Percentiles rank a stretch among this genome's conserved stretches.
Evolutionary conservation across 2,329 filamentous ascomycete species (phyloP).

Genomic region (Fusarium metavorans): DNA sequence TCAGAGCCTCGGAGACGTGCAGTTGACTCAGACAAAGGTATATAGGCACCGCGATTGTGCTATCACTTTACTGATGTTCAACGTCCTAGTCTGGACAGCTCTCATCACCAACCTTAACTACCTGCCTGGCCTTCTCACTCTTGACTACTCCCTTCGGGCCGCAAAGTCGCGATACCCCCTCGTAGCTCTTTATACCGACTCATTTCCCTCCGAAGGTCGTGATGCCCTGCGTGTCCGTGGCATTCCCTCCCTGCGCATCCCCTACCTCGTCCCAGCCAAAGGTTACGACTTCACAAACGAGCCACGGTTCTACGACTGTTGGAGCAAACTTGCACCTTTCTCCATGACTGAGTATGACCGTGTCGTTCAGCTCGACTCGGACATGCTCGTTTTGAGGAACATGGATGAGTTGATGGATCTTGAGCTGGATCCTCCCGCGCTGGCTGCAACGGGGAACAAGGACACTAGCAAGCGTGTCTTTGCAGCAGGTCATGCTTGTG

Average conservation of each 20-base stretch:
- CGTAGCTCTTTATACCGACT: slow-evolving; percentile 84
- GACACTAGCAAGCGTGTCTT: slow-evolving; percentile 72
- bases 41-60: neutral
- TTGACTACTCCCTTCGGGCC: slow-evolving; percentile 80
- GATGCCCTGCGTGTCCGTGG: slow-evolving; percentile 75
- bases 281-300: slow-evolving; percentile 79
- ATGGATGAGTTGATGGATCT: slow-evolving; percentile 96
- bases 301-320: slow-evolving; percentile 89
- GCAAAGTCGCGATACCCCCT: slow-evolving; percentile 78
- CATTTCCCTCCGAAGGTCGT: slow-evolving; percentile 76
- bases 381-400: slow-evolving; percentile 86
- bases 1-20: slow-evolving; percentile 40
- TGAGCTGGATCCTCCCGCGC: slow-evolving; percentile 67
- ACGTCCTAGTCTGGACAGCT: slow-evolving; percentile 80
- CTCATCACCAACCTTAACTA: slow-evolving; percentile 89
- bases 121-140: slow-evolving; percentile 83
- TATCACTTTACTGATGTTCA: neutral
- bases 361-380: slow-evolving; percentile 86
- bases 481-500: slow-evolving; percentile 85
- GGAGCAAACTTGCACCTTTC: slow-evolving; percentile 88
- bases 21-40: slow-evolving; percentile 57
- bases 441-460: slow-evolving; percentile 38
- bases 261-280: slow-evolving; percentile 76
- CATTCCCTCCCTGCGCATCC: slow-evolving; percentile 77
- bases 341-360: slow-evolving; percentile 80